These are phyloP conservation scores for Backusella macrospora DNA, from an alignment of 192 early-diverging fungal genomes.

Conservation along the genomic window DNA sequence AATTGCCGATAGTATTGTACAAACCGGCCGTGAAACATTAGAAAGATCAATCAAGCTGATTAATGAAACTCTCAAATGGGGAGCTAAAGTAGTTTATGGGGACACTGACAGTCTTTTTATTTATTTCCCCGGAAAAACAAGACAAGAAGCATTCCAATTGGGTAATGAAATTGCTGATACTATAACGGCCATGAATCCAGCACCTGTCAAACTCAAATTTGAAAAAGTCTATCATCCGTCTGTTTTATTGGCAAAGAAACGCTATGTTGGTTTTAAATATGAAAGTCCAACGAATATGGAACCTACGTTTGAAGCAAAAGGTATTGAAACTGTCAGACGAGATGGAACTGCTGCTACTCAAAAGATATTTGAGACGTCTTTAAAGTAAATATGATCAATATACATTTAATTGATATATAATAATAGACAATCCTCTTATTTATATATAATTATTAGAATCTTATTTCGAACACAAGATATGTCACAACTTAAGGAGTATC, in stretches of 20 bases:
- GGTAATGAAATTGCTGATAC: constrained; percentile 81
- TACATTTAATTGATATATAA: not conserved
- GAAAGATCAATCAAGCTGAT: constrained; percentile 75
- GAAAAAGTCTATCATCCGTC: constrained; percentile 95
- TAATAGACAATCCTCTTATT: not conserved
- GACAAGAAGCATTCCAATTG: constrained; percentile 76
- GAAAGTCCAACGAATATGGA: constrained; percentile 62
- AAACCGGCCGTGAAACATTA: constrained; percentile 81
- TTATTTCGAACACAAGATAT: constrained; percentile 84
- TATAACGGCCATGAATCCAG: constrained; percentile 74
- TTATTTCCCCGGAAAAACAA: constrained; percentile 64
- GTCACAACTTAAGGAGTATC: constrained; percentile 75
- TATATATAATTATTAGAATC: constrained; percentile 52
- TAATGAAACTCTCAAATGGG: constrained; percentile 63
- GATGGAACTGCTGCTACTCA: constrained; percentile 82
- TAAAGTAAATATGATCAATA: constrained; percentile 59
- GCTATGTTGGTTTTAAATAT: constrained; percentile 90
- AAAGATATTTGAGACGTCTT: constrained; percentile 74
- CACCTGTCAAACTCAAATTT: constrained; percentile 89
- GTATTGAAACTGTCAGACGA: constrained; percentile 91
- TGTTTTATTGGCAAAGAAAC: constrained; percentile 89
- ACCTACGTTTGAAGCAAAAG: constrained; percentile 91
- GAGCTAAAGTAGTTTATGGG: constrained; percentile 86
- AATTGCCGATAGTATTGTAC: constrained; percentile 91
- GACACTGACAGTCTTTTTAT: constrained; percentile 96